Base-by-base conservation (phyloP, 2,329 filamentous ascomycete species). In the Penicillium nordicum region DNA sequence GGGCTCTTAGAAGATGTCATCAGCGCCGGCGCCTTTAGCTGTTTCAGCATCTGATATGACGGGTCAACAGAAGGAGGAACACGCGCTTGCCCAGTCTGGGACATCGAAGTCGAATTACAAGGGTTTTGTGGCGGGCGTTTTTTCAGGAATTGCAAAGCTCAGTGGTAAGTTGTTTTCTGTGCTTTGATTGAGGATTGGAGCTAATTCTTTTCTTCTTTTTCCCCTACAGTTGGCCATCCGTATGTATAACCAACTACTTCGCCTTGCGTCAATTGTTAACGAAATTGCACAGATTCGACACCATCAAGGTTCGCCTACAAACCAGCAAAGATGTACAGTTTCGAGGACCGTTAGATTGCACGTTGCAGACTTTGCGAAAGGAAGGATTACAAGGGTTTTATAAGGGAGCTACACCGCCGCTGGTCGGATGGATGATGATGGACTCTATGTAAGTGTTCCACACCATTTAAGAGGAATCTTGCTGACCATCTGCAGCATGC, bases 371-470 rank as follows among this genome's bases (percentile, higher is more conserved):
- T 10, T 63, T 97, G 29, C 85, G 88, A 58, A 88, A 92, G 71
- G 94, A 99, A 75, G 93, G 93, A 46, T 76, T 95, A 45, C 77
- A 82, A 49, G 94, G 91, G 3, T 80, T 99, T 41, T 99, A 97
- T 82, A 99, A 97, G 78, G 92, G 93, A 67, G 92, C 92, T 11
- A 90, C 89, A 29, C 93, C 93, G 54, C 94, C 94, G 50, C 80
- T 97, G 47, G 85, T 97, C 50, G 94, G 94, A 66, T 97, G 94
- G 94, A 96, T 97, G 89, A 90, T 95, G 69, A 97, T 97, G 93
- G 94, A 99, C 78, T 86, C 82, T 53, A 73, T 88, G 78, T 82
- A 73, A 62, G 76, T 29, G 29, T 5, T 23, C 3, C 27, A 2
- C 16, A 5, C 23, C 23, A 18, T 11, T 1, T 10, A 11, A 11